Base-by-base conservation (phyloP, 495 filamentous ascomycete genomes). In the Penicillium cataractarum region DNA sequence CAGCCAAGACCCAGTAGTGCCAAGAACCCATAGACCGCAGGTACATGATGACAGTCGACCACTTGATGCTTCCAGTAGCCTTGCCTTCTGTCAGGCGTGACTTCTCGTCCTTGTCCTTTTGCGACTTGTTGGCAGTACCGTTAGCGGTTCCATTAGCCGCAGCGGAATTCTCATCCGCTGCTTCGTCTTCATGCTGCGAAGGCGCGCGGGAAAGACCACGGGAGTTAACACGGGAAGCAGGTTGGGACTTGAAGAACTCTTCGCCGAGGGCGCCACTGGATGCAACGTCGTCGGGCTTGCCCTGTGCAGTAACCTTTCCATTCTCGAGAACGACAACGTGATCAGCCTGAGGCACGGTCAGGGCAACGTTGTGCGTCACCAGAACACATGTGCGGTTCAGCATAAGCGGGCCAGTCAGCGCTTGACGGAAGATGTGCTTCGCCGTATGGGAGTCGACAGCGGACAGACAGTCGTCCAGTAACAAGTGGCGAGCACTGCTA, bases 361-460 rank as follows among this genome's bases (percentile, higher is more conserved):
- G 82, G 6, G 89, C 84, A 39, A 93, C 84, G 67, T 97, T 99
- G 76, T 99, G 95, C 1, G 95, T 97, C n/a, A 99, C 94, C 49
- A 99, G 80, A 27, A 99, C 92, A 74, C 96, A 98, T 39, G 95
- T 97, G 40, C 95, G 85, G 62, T 85, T 81, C 50, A 85, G 73
- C 95, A 99, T 98, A 60, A 99, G 75, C 4, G 92, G 91, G 7
- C 95, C 95, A 63, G 89, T 88, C 63, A 99, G 88, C 57, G 92
- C 93, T 68, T 97, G 88, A 64, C 88, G 90, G 77, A 98, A 98
- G 65, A 99, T 97, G 87, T 97, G 97, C 76, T 97, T 97, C 10
- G 93, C 94, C 1, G 95, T 98, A 68, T 99, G 95, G 8, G 96
- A 97, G 75, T 99, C 95, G n/a, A 99, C 95, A 19, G 95, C 95